Conservation (phyloP, 2,329 filamentous ascomycete genomes). For the Dothideomycetes sp. region DNA sequence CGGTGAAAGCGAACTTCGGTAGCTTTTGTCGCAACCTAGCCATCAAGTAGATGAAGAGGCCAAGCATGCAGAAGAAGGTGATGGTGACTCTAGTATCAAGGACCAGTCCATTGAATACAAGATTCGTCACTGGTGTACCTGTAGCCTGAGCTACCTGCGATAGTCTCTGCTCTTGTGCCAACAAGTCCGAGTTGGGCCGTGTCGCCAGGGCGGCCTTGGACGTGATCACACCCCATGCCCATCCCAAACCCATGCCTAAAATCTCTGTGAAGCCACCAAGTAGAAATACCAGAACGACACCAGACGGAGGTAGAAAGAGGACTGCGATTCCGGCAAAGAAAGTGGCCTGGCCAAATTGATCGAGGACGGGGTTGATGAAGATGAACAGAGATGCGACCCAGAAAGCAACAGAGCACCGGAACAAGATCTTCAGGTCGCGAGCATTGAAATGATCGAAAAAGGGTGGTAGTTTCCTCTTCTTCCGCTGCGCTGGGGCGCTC, state of each 20-base stretch:
- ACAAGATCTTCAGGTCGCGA: slow-evolving; percentile 9
- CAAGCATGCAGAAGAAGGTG: slow-evolving; percentile 10
- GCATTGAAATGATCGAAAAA: slow-evolving; percentile 10
- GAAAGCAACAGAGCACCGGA: slow-evolving; percentile 8
- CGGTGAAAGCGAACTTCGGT: slow-evolving; percentile 7
- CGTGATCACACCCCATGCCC: slow-evolving; percentile 8
- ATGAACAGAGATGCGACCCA: slow-evolving; percentile 7
- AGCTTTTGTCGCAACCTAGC: slow-evolving; percentile 3
- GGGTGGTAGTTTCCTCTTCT: slow-evolving; percentile 6
- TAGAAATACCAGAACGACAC: slow-evolving; percentile 5
- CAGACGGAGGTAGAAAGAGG: slow-evolving; percentile 7
- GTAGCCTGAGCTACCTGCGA: slow-evolving; percentile 1
- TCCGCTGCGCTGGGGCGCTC: background rate
- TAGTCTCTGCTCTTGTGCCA: slow-evolving; percentile 1
- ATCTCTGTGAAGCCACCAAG: slow-evolving; percentile 6
- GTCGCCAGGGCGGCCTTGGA: slow-evolving; percentile 8
- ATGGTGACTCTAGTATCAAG: slow-evolving; percentile 7
- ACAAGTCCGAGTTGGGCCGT: slow-evolving; percentile 2
- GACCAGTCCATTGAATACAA: slow-evolving; percentile 8
- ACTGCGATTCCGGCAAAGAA: slow-evolving; percentile 7
- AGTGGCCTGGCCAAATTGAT: slow-evolving; percentile 6
- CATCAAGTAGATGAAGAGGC: slow-evolving; percentile 10
- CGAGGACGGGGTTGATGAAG: slow-evolving; percentile 4
- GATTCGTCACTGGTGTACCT: background rate
- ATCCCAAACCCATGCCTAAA: slow-evolving; percentile 7